A percentile compares a stretch with the other conserved stretches of the same genome.
phyloP scores from a whole-genome alignment of 768 basidiomycete genomes.

The Phylloporus rhodoxanthus region DNA sequence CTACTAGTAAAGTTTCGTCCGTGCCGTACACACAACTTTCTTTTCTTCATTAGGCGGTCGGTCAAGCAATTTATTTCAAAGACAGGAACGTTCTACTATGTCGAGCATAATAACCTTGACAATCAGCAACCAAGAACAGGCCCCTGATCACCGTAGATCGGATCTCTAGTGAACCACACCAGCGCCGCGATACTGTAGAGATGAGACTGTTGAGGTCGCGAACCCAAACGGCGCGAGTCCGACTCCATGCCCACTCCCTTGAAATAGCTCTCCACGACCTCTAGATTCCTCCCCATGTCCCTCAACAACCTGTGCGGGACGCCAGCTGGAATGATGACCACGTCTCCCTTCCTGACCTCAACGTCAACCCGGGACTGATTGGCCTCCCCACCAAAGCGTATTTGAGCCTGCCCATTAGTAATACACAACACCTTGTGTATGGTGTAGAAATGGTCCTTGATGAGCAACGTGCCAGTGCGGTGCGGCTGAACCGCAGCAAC shows the following conservation, averaged over 20 bases:
- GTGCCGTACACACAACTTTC: too few species aligned
- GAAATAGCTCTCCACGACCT: slow-evolving; percentile 40
- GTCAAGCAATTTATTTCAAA: background rate
- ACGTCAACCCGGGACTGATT: slow-evolving; percentile 30
- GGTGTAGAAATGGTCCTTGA: slow-evolving; percentile 37
- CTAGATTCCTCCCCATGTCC: slow-evolving; percentile 27
- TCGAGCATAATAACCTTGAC: too few species aligned
- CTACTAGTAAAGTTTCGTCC: too few species aligned
- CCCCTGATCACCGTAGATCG: slow-evolving; percentile 36
- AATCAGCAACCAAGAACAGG: slow-evolving; percentile 23
- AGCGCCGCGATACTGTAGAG: slow-evolving; percentile 9
- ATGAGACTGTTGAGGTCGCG: slow-evolving; percentile 1
- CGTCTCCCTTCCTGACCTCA: slow-evolving; percentile 34
- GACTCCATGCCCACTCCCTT: slow-evolving; percentile 35
- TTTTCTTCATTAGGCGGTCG: background rate
- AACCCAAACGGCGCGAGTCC: slow-evolving; percentile 5
- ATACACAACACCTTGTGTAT: slow-evolving; percentile 39
- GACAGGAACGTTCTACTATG: background rate
- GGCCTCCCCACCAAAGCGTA: slow-evolving; percentile 39
- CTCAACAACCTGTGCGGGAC: slow-evolving; percentile 35
- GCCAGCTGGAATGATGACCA: slow-evolving; percentile 38
- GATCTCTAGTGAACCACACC: slow-evolving; percentile 36
- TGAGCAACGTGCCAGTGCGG: slow-evolving; percentile 42
- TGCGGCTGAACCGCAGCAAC: slow-evolving; percentile 34
- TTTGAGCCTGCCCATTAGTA: slow-evolving; percentile 27